Conservation (phyloP, 2,329 filamentous ascomycete genomes). For the Aureobasidium sp. region DNA sequence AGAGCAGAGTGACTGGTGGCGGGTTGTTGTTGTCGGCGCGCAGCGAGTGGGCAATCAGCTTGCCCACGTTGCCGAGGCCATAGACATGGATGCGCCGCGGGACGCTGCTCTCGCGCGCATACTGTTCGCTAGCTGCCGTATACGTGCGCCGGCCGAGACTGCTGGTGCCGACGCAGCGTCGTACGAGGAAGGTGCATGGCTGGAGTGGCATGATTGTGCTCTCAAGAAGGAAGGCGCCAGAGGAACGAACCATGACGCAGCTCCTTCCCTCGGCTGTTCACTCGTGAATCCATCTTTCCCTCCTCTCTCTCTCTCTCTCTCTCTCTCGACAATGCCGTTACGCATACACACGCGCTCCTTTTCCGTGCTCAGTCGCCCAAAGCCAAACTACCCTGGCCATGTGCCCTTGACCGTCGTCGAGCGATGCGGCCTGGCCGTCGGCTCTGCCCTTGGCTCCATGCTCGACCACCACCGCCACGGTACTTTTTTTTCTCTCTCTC, state of each 20-base stretch:
- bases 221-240: neutral
- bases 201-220: neutral
- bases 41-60: conserved; percentile 67
- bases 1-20: conserved; percentile 72
- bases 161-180: neutral
- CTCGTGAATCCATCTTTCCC: neutral
- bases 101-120: conserved; percentile 19
- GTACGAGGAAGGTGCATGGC: neutral
- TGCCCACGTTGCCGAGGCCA: conserved; percentile 73
- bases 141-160: neutral
- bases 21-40: conserved; percentile 46
- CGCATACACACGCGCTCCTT: conserved; percentile 40
- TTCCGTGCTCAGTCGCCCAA: conserved; percentile 76
- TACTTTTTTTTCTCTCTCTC: conserved; percentile 26
- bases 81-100: conserved; percentile 63
- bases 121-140: conserved; percentile 22
- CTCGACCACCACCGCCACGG: conserved; percentile 74
- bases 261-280: neutral
- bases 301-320: too few relatives aligned
- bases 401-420: conserved; percentile 76
- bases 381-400: conserved; percentile 85
- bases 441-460: conserved; percentile 52
- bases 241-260: neutral
- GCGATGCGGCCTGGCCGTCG: conserved; percentile 59
- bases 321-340: neutral